A percentile compares a stretch with the other conserved stretches of the same genome.
Evolutionary conservation across 805 yeast species (phyloP).

Genomic region (Jamesozyma piceae): DNA sequence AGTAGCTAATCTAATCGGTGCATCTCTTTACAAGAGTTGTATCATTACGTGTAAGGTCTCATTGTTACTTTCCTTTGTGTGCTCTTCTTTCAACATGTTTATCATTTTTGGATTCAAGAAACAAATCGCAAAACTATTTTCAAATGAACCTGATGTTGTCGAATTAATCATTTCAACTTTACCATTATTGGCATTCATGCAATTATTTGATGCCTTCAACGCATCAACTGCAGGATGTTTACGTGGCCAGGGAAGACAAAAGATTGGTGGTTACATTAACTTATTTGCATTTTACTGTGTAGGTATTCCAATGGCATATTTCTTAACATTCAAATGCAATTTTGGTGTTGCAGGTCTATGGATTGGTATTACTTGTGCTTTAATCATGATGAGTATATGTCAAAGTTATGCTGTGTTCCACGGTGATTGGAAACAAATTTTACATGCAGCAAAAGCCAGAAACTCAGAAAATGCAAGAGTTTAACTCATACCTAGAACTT

Average conservation of each 20-base stretch:
- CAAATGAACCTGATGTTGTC: slow-evolving; percentile 51
- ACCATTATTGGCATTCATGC: slow-evolving; percentile 60
- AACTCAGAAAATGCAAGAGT: slow-evolving; percentile 18
- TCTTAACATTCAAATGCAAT: slow-evolving; percentile 42
- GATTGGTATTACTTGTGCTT: slow-evolving; percentile 39
- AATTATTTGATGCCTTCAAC: slow-evolving; percentile 57
- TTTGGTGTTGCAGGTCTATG: slow-evolving; percentile 53
- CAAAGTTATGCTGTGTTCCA: slow-evolving; percentile 30
- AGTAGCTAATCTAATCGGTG: slow-evolving; percentile 69
- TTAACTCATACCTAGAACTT: background rate
- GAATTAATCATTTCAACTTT: slow-evolving; percentile 41
- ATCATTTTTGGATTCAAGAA: slow-evolving; percentile 37
- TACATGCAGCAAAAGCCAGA: slow-evolving; percentile 23
- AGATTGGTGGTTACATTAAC: slow-evolving; percentile 32
- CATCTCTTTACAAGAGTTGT: slow-evolving; percentile 40
- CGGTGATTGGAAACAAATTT: slow-evolving; percentile 25
- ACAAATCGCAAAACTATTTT: slow-evolving; percentile 44
- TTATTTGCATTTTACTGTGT: slow-evolving; percentile 35
- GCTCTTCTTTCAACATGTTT: slow-evolving; percentile 38
- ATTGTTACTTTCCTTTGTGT: slow-evolving; percentile 32
- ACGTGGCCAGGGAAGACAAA: slow-evolving; percentile 62
- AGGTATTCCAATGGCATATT: slow-evolving; percentile 53
- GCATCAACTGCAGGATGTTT: slow-evolving; percentile 69
- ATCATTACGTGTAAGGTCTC: slow-evolving; percentile 38
- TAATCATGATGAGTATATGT: slow-evolving; percentile 27